Conservation (phyloP, 768 basidiomycete genomes). For the Tricholoma terreum region DNA sequence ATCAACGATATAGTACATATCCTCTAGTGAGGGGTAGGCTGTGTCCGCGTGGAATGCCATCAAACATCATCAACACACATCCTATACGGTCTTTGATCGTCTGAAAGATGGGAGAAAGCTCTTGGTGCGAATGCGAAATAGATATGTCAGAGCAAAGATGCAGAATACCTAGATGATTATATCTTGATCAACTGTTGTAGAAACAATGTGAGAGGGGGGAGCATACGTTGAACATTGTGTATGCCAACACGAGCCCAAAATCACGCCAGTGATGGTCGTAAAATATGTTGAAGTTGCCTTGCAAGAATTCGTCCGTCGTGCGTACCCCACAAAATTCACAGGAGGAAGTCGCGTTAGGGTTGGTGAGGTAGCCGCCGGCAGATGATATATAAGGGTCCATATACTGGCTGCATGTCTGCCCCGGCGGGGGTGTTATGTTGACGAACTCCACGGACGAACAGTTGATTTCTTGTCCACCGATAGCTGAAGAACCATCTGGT, state of each 20-base stretch:
- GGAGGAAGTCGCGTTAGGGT: conserved; percentile 47
- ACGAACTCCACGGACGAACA: conserved; percentile 57
- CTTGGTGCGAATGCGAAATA: conserved; percentile 13
- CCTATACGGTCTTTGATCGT: not conserved
- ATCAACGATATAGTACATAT: no score
- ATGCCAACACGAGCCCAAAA: conserved; percentile 50
- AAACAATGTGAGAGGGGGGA: conserved; percentile 47
- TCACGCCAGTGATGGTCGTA: conserved; percentile 55
- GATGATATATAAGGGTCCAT: conserved; percentile 45
- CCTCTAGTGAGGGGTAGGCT: no score
- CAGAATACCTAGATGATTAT: conserved; percentile 35
- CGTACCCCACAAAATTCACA: conserved; percentile 60
- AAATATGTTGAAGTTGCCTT: conserved; percentile 48
- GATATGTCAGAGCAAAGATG: conserved; percentile 52
- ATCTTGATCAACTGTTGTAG: conserved; percentile 37
- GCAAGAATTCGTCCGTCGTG: conserved; percentile 60
- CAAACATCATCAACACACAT: no score
- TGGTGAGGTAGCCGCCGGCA: conserved; percentile 55
- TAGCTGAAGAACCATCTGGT: conserved; percentile 36
- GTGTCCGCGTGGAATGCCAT: no score
- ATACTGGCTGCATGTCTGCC: conserved; percentile 51
- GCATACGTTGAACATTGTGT: conserved; percentile 44
- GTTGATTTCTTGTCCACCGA: conserved; percentile 39
- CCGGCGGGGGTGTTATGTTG: conserved; percentile 48
- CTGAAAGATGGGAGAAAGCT: not conserved